Evolutionary conservation across 768 basidiomycete genomes (phyloP).

Genomic region (Suillus americanus): DNA sequence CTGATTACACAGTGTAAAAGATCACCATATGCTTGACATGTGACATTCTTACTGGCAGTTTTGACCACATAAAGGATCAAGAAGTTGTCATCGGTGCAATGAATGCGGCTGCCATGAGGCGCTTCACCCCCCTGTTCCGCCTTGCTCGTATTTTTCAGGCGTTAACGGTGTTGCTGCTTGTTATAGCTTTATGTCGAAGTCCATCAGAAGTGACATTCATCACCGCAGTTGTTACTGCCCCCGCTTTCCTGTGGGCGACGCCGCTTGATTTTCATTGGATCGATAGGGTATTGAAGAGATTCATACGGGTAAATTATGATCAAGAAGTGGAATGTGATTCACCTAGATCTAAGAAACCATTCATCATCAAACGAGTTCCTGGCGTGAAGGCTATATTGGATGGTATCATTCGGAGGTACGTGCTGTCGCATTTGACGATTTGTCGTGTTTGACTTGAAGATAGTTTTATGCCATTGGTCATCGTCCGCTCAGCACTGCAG

Average conservation of each 20-base stretch:
- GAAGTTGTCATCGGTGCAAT: not conserved
- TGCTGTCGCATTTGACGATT: too few species aligned
- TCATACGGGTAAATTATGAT: not conserved
- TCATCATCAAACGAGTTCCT: too few species aligned
- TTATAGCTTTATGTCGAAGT: not conserved
- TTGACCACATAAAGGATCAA: not conserved
- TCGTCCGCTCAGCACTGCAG: too few species aligned
- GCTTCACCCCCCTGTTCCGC: not conserved
- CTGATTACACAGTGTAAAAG: not conserved
- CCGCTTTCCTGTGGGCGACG: not conserved
- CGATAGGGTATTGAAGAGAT: not conserved
- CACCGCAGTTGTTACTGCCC: not conserved
- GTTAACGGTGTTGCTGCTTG: not conserved
- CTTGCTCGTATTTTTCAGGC: not conserved
- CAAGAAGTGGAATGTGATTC: not conserved
- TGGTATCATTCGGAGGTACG: too few species aligned
- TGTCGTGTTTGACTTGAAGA: too few species aligned
- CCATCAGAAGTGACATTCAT: not conserved
- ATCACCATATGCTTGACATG: not conserved
- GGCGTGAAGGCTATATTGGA: too few species aligned
- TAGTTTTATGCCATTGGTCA: too few species aligned
- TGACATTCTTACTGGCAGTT: not conserved
- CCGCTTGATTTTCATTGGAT: not conserved
- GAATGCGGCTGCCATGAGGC: not conserved
- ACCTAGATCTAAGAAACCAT: too few species aligned